Base-by-base conservation (phyloP, 495 filamentous ascomycete species). In the Staphylotrichum tortipilum region DNA sequence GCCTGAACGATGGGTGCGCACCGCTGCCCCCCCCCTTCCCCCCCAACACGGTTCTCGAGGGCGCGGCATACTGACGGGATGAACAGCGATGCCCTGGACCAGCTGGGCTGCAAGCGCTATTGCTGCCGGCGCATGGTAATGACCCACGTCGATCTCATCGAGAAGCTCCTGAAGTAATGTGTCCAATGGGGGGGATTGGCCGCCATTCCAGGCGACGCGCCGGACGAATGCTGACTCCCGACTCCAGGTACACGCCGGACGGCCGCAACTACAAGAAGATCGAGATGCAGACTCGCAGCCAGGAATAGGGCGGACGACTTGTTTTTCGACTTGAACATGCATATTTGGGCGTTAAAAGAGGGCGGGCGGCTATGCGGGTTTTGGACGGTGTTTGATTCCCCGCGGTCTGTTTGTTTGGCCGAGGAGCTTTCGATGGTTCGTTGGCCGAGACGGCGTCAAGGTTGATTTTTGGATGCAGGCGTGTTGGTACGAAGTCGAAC, bases 81-180 rank as follows among this genome's bases (percentile, higher is more conserved):
- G 15, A 14, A 54, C 37, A 64, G 58, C 24, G 88, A 94, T 58
- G 92, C 91, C 22, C 90, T 98, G 84, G 89, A 97, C 63, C 73
- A 86, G 52, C 81, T 97, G 8, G 88, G 88, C 26, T 88, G 90
- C 72, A 89, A 88, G 67, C 81, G 92, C 30, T 98, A 97, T 71
- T 98, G 92, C 75, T 98, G 92, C 70, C 85, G 92, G 39, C 82
- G 92, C 63, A 98, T 98, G 92, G 77, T 98, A 59, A 94, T 98
- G 88, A 98, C 92, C n/a, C 92, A 98, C 66, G 94, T 98, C 53
- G 92, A 98, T 64, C 73, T 98, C 45, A 97, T 98, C 54, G 92
- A 98, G 77, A 98, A 98, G 74, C 78, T 98, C 17, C 78, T 98
- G 21, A 88, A 91, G 90, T 97, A 79, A n/a, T 58, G 77, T 54